Evolutionary conservation across 169 alveolate species (phyloP), one percentile per base, ranked within the genome.

Genomic region (Nephromyces sp.): DNA sequence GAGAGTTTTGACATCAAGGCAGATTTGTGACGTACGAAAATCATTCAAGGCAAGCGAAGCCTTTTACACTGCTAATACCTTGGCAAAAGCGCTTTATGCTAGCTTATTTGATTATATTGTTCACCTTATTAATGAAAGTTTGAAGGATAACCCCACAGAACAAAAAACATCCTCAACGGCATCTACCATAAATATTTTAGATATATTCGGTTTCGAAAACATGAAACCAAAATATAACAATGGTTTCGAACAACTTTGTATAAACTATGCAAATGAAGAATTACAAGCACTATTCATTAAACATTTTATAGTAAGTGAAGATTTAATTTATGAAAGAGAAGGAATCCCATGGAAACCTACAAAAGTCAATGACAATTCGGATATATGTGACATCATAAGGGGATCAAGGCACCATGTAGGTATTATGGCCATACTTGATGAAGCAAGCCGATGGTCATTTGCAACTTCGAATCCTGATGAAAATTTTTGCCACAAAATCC

Each of bases 201-300:
- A 89, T 77, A 88, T 89, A 30, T 89, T 88, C 72, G 94, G 94
- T 25, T 89, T 89, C 74, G 94, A 90, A 62, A 90, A 89, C 53
- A 84, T 90, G 73, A 66, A 34, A 52, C 66, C 80, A n/a, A 86
- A 88, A 66, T 76, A 81, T 27, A 69, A 52, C 30, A 88, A 88
- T 29, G 86, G 94, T 6, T 86, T 90, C 71, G 96, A 91, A 75
- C 95, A 91, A 83, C 78, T 91, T 32, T 86, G 93, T 72, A 91
- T 91, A 64, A 91, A 91, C 82, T 91, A 88, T 73, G 93, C 94
- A 3, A 91, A 91, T 65, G 96, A 91, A 81, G 76, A 79, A 53
- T 77, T 90, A 52, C 93, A 92, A 69, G 82, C 88, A 53, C 86
- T 86, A 72, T 91, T 91, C 84, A 84, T 90, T 64, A 84, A 92